Base-by-base conservation (phyloP, 192 early-diverging fungal genomes). In the Dissophora ornata region DNA sequence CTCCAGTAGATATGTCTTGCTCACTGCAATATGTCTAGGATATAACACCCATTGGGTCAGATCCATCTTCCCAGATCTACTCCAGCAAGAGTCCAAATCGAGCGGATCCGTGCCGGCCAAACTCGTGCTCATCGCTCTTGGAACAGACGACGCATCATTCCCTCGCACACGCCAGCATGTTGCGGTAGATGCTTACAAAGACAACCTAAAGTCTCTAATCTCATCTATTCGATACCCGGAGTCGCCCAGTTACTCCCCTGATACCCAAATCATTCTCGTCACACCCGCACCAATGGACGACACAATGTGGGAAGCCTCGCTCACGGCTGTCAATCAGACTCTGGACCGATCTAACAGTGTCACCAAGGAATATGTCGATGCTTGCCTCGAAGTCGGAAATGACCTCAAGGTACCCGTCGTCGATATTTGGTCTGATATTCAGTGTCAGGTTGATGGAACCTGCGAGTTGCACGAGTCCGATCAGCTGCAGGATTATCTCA, bases 121-220 rank as follows among this genome's bases (percentile, higher is more conserved):
- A 24, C 79, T 94, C 8, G 80, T 94, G 62, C 80, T 85, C 8
- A 62, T 97, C n/a, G 92, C 92, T 49, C 85, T 95, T 38, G 95
- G 95, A 30, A 88, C 95, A 0, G 94, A 96, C 69, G 95, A 97
- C 74, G 89, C 92, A 0, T 82, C 83, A 0, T 55, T 87, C 33
- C 81, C 80, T 2, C 62, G 66, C 7, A 79, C 79, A 4, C 49
- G 62, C 15, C 89, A 91, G 52, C 87, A 90, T 58, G 87, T 94
- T 2, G 70, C 92, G 1, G 22, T 94, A 15, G 65, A 69, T 1
- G 41, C 77, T 4, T 96, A 88, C 74, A 71, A 78, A 16, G 51
- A 74, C 9, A 93, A 96, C 57, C 46, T 95, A 19, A 66, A 70
- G 25, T 65, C 74, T 18, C 69, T 96, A 49, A 68, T 94, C 19